Conservation (phyloP, 2,329 filamentous ascomycete genomes). For the Simplicillium aogashimaense region DNA sequence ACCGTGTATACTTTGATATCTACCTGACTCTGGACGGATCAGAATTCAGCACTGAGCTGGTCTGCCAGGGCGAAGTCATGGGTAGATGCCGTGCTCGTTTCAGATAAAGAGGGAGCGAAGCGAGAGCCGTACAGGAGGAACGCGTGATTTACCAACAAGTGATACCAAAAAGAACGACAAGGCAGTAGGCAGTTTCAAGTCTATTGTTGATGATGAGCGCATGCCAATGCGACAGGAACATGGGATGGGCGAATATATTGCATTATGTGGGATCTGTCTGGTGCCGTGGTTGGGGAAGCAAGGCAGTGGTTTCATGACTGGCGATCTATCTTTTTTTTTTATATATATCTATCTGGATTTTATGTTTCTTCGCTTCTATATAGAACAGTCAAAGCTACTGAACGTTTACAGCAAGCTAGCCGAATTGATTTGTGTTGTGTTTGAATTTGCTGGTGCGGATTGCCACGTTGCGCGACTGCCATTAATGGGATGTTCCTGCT, state of each 20-base stretch:
- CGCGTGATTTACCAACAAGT: not conserved
- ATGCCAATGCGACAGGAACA: not conserved
- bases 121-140: not conserved
- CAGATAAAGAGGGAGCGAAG: slow-evolving; percentile 32
- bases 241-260: not conserved
- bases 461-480: too few species aligned
- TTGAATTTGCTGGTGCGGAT: too few species aligned
- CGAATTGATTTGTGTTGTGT: too few species aligned
- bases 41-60: slow-evolving; percentile 94
- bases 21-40: slow-evolving; percentile 94
- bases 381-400: not conserved
- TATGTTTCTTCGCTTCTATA: not conserved
- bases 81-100: slow-evolving; percentile 90
- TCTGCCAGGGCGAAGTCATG: slow-evolving; percentile 99
- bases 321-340: slow-evolving; percentile 3
- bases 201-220: not conserved
- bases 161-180: not conserved
- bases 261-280: too few species aligned
- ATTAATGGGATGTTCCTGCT: too few species aligned
- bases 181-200: not conserved
- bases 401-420: too few species aligned
- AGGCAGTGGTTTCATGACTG: too few species aligned
- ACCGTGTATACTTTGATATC: slow-evolving; percentile 70
- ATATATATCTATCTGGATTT: not conserved
- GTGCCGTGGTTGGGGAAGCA: too few species aligned